Conservation (phyloP, 352 stramenopile species). For the Discostella stelligera region DNA sequence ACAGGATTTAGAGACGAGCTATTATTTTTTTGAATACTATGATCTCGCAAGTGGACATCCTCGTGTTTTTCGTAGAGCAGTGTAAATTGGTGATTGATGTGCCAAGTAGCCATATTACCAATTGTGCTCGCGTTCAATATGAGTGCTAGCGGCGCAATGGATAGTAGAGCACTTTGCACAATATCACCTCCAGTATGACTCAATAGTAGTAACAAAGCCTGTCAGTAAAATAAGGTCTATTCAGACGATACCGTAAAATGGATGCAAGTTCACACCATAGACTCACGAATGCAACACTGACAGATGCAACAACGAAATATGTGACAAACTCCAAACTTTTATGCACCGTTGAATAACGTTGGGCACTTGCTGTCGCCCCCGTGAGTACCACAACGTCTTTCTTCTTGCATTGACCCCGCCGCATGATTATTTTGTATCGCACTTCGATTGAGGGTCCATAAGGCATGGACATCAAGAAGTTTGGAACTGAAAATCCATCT, state of each 20-base stretch:
- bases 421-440: conserved; percentile 18
- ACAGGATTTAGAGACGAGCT: background rate
- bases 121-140: conserved; percentile 1
- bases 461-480: conserved; percentile 28
- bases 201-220: conserved; percentile 19
- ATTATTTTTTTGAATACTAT: background rate
- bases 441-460: conserved; percentile 31
- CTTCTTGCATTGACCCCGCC: background rate
- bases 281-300: conserved; percentile 27
- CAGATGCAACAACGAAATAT: conserved; percentile 19
- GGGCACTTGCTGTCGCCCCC: conserved; percentile 16
- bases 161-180: conserved; percentile 8
- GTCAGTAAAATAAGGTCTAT: too few relatives aligned
- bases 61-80: conserved; percentile 23
- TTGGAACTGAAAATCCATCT: conserved; percentile 28
- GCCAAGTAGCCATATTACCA: background rate
- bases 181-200: conserved; percentile 9
- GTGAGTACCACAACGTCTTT: conserved; percentile 16
- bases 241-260: background rate
- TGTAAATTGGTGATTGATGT: conserved; percentile 42
- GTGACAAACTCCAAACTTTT: conserved; percentile 21
- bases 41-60: background rate
- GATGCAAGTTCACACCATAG: background rate
- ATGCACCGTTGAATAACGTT: conserved; percentile 7
- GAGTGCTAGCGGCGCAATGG: conserved; percentile 22